Base-by-base conservation (phyloP, 352 stramenopile species). In the Globisporangium iwayamae region DNA sequence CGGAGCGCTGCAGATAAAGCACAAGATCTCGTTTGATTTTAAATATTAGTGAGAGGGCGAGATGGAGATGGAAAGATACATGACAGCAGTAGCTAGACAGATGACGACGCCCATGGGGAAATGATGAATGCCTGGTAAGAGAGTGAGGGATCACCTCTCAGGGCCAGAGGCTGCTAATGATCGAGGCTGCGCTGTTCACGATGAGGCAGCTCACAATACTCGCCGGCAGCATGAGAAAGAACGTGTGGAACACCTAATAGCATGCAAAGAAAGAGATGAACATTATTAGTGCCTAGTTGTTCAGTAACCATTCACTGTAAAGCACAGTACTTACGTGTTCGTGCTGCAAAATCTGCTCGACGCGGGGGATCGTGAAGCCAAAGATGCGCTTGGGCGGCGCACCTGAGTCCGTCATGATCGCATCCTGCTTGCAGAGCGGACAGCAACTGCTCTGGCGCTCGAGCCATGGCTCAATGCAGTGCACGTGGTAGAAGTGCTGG, bases 391-490 rank as follows among this genome's bases (percentile, higher is more conserved):
- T 89, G 38, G 81, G 76, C 6, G 71, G 76, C 4, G 66, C 67
- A 2, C 78, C 76, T 41, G 72, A 69, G 36, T 87, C 73, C 0
- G 71, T 79, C 8, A 79, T 71, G 46, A 95, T 91, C 8, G 86
- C 88, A 41, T 91, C 79, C 45, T 89, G 82, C 39, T 95, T 94
- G 69, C 88, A 96, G 6, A 96, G 78, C 39, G 88, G 88, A 56
- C 88, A 96, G 10, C 77, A 65, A 34, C 84, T 81, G 68, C 85
- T 94, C 52, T 82, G 82, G 7, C 72, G 67, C 55, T 93, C 87
- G 9, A 96, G 80, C 88, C 88, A 96, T 48, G 82, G 83, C 39
- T 93, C 85, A 53, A 96, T 96, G 63, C 88, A 96, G 25, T 86
- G 69, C 14, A 89, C 79, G 56, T 96, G 88, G 59, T 90, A 96